Evolutionary conservation across 192 early-diverging fungal species (phyloP).

Genomic region (Entomortierella lignicola): DNA sequence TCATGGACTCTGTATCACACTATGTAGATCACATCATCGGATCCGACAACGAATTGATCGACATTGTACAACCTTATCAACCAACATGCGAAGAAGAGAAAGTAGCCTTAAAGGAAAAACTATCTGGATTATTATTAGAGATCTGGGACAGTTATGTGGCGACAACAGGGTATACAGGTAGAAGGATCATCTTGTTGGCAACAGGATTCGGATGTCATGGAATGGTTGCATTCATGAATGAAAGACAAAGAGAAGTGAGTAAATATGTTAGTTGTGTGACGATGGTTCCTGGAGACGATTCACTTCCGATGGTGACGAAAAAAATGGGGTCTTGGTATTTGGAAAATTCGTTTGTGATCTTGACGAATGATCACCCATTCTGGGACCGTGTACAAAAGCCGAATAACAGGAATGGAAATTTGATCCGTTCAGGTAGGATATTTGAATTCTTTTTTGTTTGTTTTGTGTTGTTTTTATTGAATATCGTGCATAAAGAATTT

Average conservation of each 20-base stretch:
- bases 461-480: neutral
- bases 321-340: conserved; percentile 37
- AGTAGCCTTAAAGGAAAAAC: conserved; percentile 25
- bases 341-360: conserved; percentile 46
- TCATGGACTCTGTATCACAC: conserved; percentile 32
- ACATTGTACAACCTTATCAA: conserved; percentile 40
- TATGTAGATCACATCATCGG: conserved; percentile 37
- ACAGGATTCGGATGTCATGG: conserved; percentile 55
- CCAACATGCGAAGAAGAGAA: conserved; percentile 47
- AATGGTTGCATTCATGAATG: conserved; percentile 48
- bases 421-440: conserved; percentile 41
- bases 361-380: conserved; percentile 39
- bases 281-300: conserved; percentile 42
- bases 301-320: conserved; percentile 50
- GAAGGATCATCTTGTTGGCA: conserved; percentile 47
- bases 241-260: conserved; percentile 40
- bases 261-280: conserved; percentile 43
- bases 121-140: conserved; percentile 31
- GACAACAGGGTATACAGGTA: conserved; percentile 20
- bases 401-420: conserved; percentile 40
- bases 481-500: neutral
- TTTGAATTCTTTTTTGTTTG: neutral
- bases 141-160: conserved; percentile 52
- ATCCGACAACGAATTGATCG: conserved; percentile 29
- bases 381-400: conserved; percentile 41